Base-by-base conservation (phyloP, 495 filamentous ascomycete species). In the Usnea hakonensis region DNA sequence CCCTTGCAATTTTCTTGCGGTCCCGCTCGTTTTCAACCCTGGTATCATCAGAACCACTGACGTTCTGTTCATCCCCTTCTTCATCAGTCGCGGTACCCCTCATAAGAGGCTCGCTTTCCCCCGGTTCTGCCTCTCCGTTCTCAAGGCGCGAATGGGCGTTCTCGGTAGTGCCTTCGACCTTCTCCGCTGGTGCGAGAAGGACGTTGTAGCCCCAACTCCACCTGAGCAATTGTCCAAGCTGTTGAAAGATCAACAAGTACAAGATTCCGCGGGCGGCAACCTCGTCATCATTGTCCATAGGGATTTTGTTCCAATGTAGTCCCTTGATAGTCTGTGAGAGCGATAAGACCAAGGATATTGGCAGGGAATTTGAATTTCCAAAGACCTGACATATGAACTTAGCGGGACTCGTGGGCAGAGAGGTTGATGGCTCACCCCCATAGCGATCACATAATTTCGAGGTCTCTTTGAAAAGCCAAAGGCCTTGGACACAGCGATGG, bases 181-280 rank as follows among this genome's bases (percentile, higher is more conserved):
- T 86, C 32, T 85, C 82, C 61, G 87, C 85, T 4, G 91, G 90
- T 19, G 91, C 91, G 10, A 98, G 79, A 19, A 98, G 77, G 46
- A 97, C 84, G 68, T 96, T 90, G 69, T 95, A 97, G 11, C 94
- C 94, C 95, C 95, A 98, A 65, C 90, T 97, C 94, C 94, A 98
- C 58, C 94, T 81, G 54, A 98, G 87, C 26, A 97, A 79, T 73
- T 98, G 94, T 28, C 94, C 94, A 21, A 98, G 83, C 71, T 98
- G 94, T 76, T 97, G 94, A 75, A 98, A 98, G 66, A 98, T 95
- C 59, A 98, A 78, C 14, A 98, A 80, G 68, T 98, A 98, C 3
- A 98, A 77, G 61, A 98, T 97, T 56, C 94, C 94, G 30, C 94
- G 84, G 1, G 94, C 92, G 11, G 85, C 91, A 19, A 98, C 94